phyloP scores from a whole-genome alignment of 2,329 filamentous ascomycete species.

The Atkinsonella hypoxylon region DNA sequence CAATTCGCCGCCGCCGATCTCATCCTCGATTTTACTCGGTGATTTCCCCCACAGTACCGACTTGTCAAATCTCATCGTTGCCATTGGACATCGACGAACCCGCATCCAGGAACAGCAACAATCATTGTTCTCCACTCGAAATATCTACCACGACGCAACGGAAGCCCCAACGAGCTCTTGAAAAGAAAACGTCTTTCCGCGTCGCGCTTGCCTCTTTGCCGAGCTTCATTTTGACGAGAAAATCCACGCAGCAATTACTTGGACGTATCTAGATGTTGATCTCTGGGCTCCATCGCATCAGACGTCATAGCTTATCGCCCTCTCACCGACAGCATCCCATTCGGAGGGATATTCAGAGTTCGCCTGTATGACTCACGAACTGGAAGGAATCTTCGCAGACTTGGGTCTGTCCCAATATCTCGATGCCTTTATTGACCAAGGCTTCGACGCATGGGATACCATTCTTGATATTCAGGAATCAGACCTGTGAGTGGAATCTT shows the following conservation, averaged over 20 bases:
- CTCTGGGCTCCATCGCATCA: not conserved
- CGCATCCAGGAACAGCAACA: not conserved
- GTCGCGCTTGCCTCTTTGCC: not conserved
- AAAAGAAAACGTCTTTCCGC: not conserved
- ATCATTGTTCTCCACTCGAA: not conserved
- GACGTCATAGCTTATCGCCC: not conserved
- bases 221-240: not conserved
- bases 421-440: slow-evolving; percentile 59
- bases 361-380: slow-evolving; percentile 38
- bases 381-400: slow-evolving; percentile 57
- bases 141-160: not conserved
- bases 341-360: slow-evolving; percentile 3
- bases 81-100: not conserved
- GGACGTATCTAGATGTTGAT: slow-evolving; percentile 9
- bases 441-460: slow-evolving; percentile 77
- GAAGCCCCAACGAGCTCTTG: not conserved
- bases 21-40: not conserved
- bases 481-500: slow-evolving; percentile 49
- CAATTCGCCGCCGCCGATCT: not conserved
- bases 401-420: slow-evolving; percentile 71
- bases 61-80: not conserved
- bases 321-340: not conserved
- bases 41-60: not conserved
- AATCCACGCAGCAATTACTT: not conserved
- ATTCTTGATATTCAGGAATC: slow-evolving; percentile 76